Conservation (phyloP, 2,329 filamentous ascomycete genomes). For the Alternaria triticina region DNA sequence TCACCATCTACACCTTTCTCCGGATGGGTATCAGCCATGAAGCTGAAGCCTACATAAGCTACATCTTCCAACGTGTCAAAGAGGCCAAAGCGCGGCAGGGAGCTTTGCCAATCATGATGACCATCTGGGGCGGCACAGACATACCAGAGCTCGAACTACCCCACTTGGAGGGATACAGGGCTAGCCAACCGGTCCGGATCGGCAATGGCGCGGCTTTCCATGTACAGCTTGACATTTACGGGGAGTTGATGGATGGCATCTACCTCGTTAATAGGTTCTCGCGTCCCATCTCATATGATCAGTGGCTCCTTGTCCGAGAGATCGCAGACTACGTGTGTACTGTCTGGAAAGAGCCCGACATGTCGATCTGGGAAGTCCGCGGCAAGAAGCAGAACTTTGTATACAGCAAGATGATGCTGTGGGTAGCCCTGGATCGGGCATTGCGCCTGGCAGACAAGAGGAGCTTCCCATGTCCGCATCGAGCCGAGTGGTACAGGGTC, state of each 20-base stretch:
- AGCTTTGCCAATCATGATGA: slow-evolving; percentile 78
- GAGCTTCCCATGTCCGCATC: slow-evolving; percentile 75
- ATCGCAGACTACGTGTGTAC: slow-evolving; percentile 74
- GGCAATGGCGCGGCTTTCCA: slow-evolving; percentile 80
- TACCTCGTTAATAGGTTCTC: slow-evolving; percentile 83
- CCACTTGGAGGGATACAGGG: slow-evolving; percentile 75
- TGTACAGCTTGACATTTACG: slow-evolving; percentile 80
- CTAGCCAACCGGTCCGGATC: slow-evolving; percentile 74
- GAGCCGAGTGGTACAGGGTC: slow-evolving; percentile 68
- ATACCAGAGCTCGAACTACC: slow-evolving; percentile 73
- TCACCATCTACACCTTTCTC: slow-evolving; percentile 77
- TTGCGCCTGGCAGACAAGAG: slow-evolving; percentile 76
- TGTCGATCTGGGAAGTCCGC: slow-evolving; percentile 85
- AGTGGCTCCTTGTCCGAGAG: slow-evolving; percentile 73
- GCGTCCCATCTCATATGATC: slow-evolving; percentile 75
- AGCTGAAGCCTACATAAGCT: slow-evolving; percentile 78
- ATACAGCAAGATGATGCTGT: slow-evolving; percentile 84
- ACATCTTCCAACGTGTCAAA: slow-evolving; percentile 74
- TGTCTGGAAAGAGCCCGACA: slow-evolving; percentile 70
- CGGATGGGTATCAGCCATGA: slow-evolving; percentile 77
- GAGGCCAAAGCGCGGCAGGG: slow-evolving; percentile 66
- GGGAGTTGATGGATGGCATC: slow-evolving; percentile 77
- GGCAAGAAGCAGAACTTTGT: slow-evolving; percentile 78
- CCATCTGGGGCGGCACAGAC: slow-evolving; percentile 73
- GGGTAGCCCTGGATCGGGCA: slow-evolving; percentile 80